Conservation (phyloP, 2,329 filamentous ascomycete species). For the Setomelanomma holmii region DNA sequence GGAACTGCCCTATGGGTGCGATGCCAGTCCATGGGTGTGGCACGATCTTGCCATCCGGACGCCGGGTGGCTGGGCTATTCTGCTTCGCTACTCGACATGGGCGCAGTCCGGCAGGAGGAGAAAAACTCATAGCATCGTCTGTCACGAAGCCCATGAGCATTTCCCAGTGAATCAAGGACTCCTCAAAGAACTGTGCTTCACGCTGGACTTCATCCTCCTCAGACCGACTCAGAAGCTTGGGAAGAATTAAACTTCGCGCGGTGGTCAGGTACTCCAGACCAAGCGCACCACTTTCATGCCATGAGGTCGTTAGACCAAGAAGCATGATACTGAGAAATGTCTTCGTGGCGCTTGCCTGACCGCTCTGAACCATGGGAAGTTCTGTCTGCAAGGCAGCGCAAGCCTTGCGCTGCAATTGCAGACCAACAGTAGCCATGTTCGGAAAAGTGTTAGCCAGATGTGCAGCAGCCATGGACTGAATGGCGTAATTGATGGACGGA, state of each 20-base stretch:
- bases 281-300: conserved; percentile 64
- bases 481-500: conserved; percentile 65
- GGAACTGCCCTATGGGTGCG: conserved; percentile 53
- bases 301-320: conserved; percentile 65
- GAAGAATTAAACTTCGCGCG: conserved; percentile 52
- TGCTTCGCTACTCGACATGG: conserved; percentile 29
- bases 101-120: conserved; percentile 33
- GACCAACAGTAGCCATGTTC: conserved; percentile 58
- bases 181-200: conserved; percentile 60
- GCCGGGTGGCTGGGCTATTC: conserved; percentile 29
- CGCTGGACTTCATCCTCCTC: conserved; percentile 42
- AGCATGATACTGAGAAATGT: conserved; percentile 65
- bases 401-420: conserved; percentile 61
- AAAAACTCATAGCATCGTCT: conserved; percentile 49
- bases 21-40: conserved; percentile 61
- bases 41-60: conserved; percentile 44
- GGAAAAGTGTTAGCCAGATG: conserved; percentile 66
- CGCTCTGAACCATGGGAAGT: conserved; percentile 52
- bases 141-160: conserved; percentile 65
- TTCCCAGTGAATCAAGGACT: conserved; percentile 65
- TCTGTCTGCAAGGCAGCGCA: conserved; percentile 60
- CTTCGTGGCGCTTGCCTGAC: conserved; percentile 54
- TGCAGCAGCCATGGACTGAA: conserved; percentile 70
- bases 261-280: conserved; percentile 62
- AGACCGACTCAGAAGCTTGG: conserved; percentile 51